Conservation (phyloP, 106 monocot species). For the Xerophyta viscosa region DNA sequence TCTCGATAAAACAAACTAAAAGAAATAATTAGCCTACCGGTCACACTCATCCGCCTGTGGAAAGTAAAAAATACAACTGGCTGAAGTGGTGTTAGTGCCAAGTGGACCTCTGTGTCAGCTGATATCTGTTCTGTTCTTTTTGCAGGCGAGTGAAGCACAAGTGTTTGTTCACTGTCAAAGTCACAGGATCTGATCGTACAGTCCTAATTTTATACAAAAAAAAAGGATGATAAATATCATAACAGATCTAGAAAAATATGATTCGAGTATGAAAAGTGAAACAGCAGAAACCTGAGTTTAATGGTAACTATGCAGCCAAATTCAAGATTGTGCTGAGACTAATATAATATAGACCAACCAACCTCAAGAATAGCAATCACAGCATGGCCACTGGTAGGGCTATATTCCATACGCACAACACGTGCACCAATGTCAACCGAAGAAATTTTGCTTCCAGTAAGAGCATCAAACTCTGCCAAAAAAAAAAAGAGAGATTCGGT, state of each 20-base stretch:
- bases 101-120: slow-evolving; percentile 80
- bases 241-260: too few species aligned
- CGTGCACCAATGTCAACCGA: slow-evolving; percentile 81
- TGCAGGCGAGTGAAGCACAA: slow-evolving; percentile 93
- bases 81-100: slow-evolving; percentile 89
- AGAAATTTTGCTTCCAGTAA: slow-evolving; percentile 86
- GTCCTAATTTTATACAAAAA: slow-evolving; percentile 58
- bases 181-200: slow-evolving; percentile 93
- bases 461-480: slow-evolving; percentile 84
- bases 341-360: slow-evolving; percentile 5
- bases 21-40: slow-evolving; percentile 43
- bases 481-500: too few species aligned
- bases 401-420: slow-evolving; percentile 84
- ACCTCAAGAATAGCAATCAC: slow-evolving; percentile 93
- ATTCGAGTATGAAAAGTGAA: too few species aligned
- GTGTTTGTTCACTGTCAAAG: slow-evolving; percentile 88
- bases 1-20: slow-evolving; percentile 5
- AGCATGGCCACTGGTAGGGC: slow-evolving; percentile 65
- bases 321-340: too few species aligned
- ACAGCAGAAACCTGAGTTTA: too few species aligned
- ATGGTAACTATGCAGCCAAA: too few species aligned
- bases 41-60: slow-evolving; percentile 93
- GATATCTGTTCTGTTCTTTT: slow-evolving; percentile 74
- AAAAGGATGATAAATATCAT: not conserved
- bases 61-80: slow-evolving; percentile 98